phyloP scores from a whole-genome alignment of 805 yeast genomes.

The Brettanomyces custersianus region DNA sequence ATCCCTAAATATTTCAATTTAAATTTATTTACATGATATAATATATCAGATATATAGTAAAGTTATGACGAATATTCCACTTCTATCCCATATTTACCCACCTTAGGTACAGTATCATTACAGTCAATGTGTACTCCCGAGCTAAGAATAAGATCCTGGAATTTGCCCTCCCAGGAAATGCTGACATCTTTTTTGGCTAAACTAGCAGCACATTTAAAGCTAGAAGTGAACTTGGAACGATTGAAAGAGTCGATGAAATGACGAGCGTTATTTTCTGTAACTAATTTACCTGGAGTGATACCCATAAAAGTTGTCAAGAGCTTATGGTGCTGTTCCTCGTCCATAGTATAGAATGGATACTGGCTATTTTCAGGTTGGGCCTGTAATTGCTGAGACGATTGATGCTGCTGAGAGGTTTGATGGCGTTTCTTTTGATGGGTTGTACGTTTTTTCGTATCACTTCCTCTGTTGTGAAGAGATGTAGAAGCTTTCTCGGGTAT shows the following conservation, averaged over 20 bases:
- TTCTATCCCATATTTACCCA: slow-evolving; percentile 47
- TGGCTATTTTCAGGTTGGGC: neutral
- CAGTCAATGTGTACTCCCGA: slow-evolving; percentile 54
- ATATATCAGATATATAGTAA: too few relatives aligned
- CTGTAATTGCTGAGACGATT: neutral
- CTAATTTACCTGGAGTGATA: slow-evolving; percentile 12
- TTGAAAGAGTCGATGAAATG: slow-evolving; percentile 29
- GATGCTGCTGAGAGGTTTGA: neutral
- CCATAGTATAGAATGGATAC: slow-evolving; percentile 12
- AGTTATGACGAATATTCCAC: slow-evolving; percentile 54
- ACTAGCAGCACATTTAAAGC: slow-evolving; percentile 65
- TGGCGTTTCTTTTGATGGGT: too few relatives aligned
- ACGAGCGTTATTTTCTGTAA: slow-evolving; percentile 13
- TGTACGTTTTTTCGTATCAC: neutral
- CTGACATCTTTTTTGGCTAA: slow-evolving; percentile 52
- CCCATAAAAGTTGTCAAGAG: slow-evolving; percentile 17
- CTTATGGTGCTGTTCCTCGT: slow-evolving; percentile 13
- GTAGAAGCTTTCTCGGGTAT: neutral
- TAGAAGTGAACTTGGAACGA: slow-evolving; percentile 54
- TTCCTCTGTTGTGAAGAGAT: too few relatives aligned
- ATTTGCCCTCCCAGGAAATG: slow-evolving; percentile 82
- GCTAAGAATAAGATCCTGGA: slow-evolving; percentile 67
- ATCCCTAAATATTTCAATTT: too few relatives aligned
- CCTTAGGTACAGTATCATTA: slow-evolving; percentile 34
- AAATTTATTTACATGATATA: too few relatives aligned